Evolutionary conservation across 1,139 yeast species (phyloP).

Genomic region (Hemisphaericaspora subhashii): DNA sequence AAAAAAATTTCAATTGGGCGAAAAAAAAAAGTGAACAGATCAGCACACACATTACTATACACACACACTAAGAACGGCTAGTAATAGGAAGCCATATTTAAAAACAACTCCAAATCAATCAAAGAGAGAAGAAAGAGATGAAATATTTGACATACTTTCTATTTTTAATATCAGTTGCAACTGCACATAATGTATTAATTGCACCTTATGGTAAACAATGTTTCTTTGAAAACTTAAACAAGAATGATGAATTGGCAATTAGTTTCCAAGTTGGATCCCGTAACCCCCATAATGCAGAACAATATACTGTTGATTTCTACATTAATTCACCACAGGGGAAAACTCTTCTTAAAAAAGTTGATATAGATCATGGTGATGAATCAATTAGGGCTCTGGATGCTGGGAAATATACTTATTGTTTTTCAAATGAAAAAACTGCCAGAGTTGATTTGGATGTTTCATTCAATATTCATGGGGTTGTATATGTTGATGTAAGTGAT

Average conservation of each 20-base stretch:
- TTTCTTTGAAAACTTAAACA: conserved; percentile 78
- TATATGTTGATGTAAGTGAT: conserved; percentile 82
- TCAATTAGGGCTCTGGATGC: conserved; percentile 58
- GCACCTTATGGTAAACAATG: conserved; percentile 89
- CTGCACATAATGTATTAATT: conserved; percentile 78
- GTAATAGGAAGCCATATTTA: no score
- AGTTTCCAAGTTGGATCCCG: conserved; percentile 94
- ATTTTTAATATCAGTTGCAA: conserved; percentile 20
- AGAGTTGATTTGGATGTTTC: conserved; percentile 86
- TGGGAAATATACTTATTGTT: conserved; percentile 88
- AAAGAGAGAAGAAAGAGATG: no score
- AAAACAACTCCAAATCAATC: no score
- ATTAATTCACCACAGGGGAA: conserved; percentile 62
- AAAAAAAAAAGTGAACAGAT: neutral
- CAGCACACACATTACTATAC: neutral
- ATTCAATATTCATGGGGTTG: conserved; percentile 91
- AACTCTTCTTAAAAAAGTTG: conserved; percentile 48
- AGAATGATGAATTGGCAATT: conserved; percentile 84
- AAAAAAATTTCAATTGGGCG: no score
- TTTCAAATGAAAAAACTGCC: conserved; percentile 78
- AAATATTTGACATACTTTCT: conserved; percentile 5
- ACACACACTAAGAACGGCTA: neutral
- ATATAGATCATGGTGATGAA: conserved; percentile 80
- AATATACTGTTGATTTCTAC: conserved; percentile 71
- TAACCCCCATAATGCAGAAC: conserved; percentile 75